Evolutionary conservation across 2,329 filamentous ascomycete genomes (phyloP), one percentile per base, ranked within the genome.

Genomic region (Xylariaceae sp.): DNA sequence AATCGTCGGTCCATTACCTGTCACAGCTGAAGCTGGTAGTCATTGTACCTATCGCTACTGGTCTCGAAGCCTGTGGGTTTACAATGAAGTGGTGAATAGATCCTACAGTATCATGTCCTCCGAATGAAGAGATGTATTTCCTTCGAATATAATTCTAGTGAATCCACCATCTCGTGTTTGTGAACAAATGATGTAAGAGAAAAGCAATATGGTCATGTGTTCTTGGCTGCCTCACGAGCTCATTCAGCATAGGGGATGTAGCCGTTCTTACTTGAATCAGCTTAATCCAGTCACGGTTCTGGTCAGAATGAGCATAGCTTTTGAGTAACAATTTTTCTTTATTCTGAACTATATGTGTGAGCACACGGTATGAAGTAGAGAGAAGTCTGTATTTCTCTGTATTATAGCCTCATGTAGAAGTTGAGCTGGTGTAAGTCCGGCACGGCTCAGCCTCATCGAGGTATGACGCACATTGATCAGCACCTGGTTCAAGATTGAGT

Each of bases 381-480:
- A 30, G 23, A 5, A 18, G 17, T 18, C 17, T 2, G 17, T 18
- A 18, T 18, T 18, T 18, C 17, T 30, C 23, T 30, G 23, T 4
- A 30, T 30, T 4, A 30, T 30, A 30, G 23, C 23, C 23, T 30
- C 23, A 30, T 51, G 8, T 17, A 54, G 44, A 30, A 30, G 23
- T 30, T 30, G 23, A 30, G 23, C 23, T 30, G 23, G 23, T 30
- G 37, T 41, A 13, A 9, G 8, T 41, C 37, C 37, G 11, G 5
- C 37, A 41, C 11, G 37, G 41, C 41, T 45, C 41, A 45, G 41
- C 41, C 41, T 45, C 13, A 15, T 45, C 41, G 13, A n/a, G 11
- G 13, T 45, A 45, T 45, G 41, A 45, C 41, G 41, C 41, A 45
- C 9, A n/a, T 45, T n/a, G 77, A 51, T 17, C 48, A 51, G 15